Evolutionary conservation across 1,284 basidiomycete genomes (phyloP), one percentile per base, ranked within the genome.

Genomic region (Microbotryum violaceum): DNA sequence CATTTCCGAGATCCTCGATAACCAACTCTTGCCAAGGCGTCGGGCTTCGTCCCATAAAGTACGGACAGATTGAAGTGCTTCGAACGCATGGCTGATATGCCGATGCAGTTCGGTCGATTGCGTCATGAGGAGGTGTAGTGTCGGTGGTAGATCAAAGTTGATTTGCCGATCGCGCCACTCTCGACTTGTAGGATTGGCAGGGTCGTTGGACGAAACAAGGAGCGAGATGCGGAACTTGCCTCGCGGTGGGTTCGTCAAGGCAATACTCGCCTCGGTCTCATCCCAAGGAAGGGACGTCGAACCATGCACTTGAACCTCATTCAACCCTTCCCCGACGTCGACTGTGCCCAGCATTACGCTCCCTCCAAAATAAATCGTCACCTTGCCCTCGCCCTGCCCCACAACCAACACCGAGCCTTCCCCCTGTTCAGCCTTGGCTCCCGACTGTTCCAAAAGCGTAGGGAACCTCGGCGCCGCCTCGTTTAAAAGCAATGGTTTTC

Each of bases 21-120:
- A 6, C 67, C 67, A 68, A 3, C 61, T 64, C 12, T 68, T 68
- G 5, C 67, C 64, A 7, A 68, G 57, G 27, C 67, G 37, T 6
- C 67, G 21, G 18, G 62, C 45, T 46, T 68, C 67, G 45, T 68
- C 64, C 67, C 67, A 68, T 5, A 58, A 6, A 6, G 44, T 55
- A 3, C 67, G 25, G 8, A 57, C 58, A 18, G 64, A 60, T 33
- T 68, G 67, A 0, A 68, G 49, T 9, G 60, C 62, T 16, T 62
- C 62, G 37, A 64, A 62, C 3, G 62, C 62, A n/a, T 68, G 62
- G 18, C 45, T 20, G 33, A 66, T 44, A 21, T 47, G 46, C 2
- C 52, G 45, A 1, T 55, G 60, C 6, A 64, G 46, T 1, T 58
- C 51, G 0, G 65, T 51, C 4, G 62, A 62, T 20, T 60, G 58